Evolutionary conservation across 129 eudicot species (phyloP).

Genomic region (Flaveria sonorensis): DNA sequence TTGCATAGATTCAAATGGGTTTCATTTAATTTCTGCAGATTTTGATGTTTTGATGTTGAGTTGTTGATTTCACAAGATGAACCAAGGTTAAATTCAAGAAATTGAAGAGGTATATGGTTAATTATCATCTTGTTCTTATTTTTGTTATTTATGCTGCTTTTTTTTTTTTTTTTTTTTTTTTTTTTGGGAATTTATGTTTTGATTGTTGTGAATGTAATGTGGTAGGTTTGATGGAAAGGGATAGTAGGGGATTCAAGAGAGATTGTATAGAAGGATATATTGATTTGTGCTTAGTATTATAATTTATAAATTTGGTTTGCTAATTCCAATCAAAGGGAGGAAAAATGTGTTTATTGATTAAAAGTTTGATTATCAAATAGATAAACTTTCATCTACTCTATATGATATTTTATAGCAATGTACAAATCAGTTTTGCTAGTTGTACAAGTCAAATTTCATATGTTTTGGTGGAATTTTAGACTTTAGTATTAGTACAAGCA

Average conservation of each 20-base stretch:
- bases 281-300: constrained; percentile 54
- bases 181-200: constrained; percentile 36
- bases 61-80: constrained; percentile 21
- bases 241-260: constrained; percentile 53
- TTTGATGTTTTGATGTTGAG: constrained; percentile 38
- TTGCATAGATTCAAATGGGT: constrained; percentile 16
- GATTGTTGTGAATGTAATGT: constrained; percentile 53
- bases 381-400: background rate
- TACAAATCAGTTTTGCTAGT: background rate
- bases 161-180: constrained; percentile 23
- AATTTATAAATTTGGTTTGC: constrained; percentile 41
- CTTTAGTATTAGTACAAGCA: background rate
- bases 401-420: background rate
- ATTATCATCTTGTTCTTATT: constrained; percentile 27
- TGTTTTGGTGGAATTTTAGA: background rate
- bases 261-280: constrained; percentile 75
- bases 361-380: constrained; percentile 9
- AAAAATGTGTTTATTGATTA: constrained; percentile 21
- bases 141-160: constrained; percentile 26
- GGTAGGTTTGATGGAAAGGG: constrained; percentile 63
- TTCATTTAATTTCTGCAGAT: constrained; percentile 40
- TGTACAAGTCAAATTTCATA: background rate
- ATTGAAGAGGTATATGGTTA: constrained; percentile 39
- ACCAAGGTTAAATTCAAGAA: constrained; percentile 22
- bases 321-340: constrained; percentile 26